Evolutionary conservation across 179 eudicot species (phyloP).

Genomic region (Beta lomatogona): DNA sequence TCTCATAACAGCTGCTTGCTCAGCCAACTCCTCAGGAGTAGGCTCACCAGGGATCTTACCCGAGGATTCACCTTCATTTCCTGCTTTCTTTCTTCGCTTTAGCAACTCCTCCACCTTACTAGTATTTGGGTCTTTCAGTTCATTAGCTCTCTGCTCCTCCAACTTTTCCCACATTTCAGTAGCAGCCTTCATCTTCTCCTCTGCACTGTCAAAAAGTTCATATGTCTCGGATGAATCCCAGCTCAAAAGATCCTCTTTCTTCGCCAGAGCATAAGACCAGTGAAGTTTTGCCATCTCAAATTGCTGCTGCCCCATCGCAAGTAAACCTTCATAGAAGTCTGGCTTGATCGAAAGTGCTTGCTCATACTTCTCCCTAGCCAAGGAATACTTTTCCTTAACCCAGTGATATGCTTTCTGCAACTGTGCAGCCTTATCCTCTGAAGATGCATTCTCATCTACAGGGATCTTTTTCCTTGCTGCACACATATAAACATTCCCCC

Average conservation of each 20-base stretch:
- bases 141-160: slow-evolving; percentile 84
- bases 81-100: slow-evolving; percentile 66
- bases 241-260: slow-evolving; percentile 72
- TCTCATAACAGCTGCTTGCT: slow-evolving; percentile 88
- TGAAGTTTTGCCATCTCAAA: slow-evolving; percentile 98
- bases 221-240: slow-evolving; percentile 80
- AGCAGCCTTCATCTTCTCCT: slow-evolving; percentile 83
- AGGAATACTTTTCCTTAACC: slow-evolving; percentile 80
- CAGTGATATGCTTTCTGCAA: slow-evolving; percentile 83
- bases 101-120: slow-evolving; percentile 62
- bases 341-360: slow-evolving; percentile 82
- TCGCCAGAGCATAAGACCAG: slow-evolving; percentile 82
- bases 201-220: slow-evolving; percentile 71
- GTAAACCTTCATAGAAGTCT: slow-evolving; percentile 84
- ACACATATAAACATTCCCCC: slow-evolving; percentile 99
- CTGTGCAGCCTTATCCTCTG: slow-evolving; percentile 59
- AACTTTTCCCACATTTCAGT: slow-evolving; percentile 94
- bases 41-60: slow-evolving; percentile 50
- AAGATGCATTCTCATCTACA: slow-evolving; percentile 65
- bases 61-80: slow-evolving; percentile 51
- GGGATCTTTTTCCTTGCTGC: slow-evolving; percentile 91
- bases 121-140: slow-evolving; percentile 65
- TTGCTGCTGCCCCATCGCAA: slow-evolving; percentile 93
- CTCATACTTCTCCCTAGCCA: slow-evolving; percentile 84
- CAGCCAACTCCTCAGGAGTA: slow-evolving; percentile 86